A percentile compares a stretch with the other conserved stretches of the same genome.
These are phyloP conservation scores for Gloeostereum incarnatum DNA, from an alignment of 768 basidiomycete genomes.

Conservation along the genomic window DNA sequence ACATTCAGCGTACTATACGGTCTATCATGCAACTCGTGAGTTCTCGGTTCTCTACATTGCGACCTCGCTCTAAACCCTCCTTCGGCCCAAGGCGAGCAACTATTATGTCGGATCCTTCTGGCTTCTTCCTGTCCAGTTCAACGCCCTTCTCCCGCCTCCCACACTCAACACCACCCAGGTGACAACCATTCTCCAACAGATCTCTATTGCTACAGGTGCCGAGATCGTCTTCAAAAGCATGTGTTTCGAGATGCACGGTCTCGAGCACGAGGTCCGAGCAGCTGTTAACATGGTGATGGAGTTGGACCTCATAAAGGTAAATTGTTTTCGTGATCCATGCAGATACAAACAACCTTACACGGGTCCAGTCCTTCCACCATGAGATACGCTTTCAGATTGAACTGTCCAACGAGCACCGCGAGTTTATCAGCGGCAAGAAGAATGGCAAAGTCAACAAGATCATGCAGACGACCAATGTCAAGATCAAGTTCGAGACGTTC, in stretches of 20 bases:
- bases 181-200: slow-evolving; percentile 76
- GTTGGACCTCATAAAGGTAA: slow-evolving; percentile 83
- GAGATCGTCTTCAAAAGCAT: slow-evolving; percentile 96
- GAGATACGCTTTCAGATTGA: slow-evolving; percentile 99
- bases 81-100: slow-evolving; percentile 65
- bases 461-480: slow-evolving; percentile 94
- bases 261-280: slow-evolving; percentile 83
- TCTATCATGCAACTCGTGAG: slow-evolving; percentile 91
- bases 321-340: background rate
- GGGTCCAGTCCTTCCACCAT: slow-evolving; percentile 75
- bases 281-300: slow-evolving; percentile 85
- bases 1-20: slow-evolving; percentile 89
- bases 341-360: slow-evolving; percentile 5
- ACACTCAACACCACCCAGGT: slow-evolving; percentile 78
- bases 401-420: slow-evolving; percentile 93
- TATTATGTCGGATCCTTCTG: slow-evolving; percentile 97
- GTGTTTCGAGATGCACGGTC: slow-evolving; percentile 95
- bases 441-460: slow-evolving; percentile 99
- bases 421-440: slow-evolving; percentile 99
- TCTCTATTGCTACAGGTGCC: slow-evolving; percentile 80
- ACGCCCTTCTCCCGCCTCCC: slow-evolving; percentile 78
- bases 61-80: background rate
- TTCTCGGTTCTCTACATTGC: slow-evolving; percentile 8
- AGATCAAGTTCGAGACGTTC: slow-evolving; percentile 98
- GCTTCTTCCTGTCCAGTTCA: slow-evolving; percentile 91